Evolutionary conservation across 2,329 filamentous ascomycete genomes (phyloP).

Genomic region (Cytospora chrysosperma): DNA sequence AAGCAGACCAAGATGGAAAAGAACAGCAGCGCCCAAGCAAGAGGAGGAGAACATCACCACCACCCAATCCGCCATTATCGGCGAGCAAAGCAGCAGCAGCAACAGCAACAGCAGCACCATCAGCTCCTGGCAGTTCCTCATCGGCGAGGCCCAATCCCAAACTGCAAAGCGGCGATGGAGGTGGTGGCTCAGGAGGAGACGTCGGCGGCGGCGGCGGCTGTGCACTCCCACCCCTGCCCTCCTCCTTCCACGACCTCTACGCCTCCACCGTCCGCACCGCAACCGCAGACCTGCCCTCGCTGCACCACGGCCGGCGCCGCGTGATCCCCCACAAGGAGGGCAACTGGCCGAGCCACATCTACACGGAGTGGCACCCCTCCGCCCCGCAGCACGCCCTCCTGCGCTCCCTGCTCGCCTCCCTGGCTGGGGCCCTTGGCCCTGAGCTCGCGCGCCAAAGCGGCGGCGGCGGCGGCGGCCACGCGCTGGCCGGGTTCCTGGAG

Average conservation of each 20-base stretch:
- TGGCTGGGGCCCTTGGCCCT: slow-evolving; percentile 35
- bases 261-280: slow-evolving; percentile 76
- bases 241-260: slow-evolving; percentile 85
- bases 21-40: slow-evolving; percentile 27
- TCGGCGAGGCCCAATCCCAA: neutral
- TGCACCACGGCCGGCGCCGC: slow-evolving; percentile 84
- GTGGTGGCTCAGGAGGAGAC: no score
- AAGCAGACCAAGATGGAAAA: neutral
- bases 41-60: slow-evolving; percentile 18
- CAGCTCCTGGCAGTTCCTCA: neutral
- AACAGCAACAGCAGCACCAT: no score
- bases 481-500: slow-evolving; percentile 55
- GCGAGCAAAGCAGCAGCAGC: neutral
- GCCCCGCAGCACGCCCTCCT: slow-evolving; percentile 48
- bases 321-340: slow-evolving; percentile 81
- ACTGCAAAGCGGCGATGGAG: no score
- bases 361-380: slow-evolving; percentile 76
- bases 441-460: slow-evolving; percentile 7
- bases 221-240: slow-evolving; percentile 59
- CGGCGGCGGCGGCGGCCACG: neutral
- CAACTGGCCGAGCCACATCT: slow-evolving; percentile 91
- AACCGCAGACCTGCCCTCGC: slow-evolving; percentile 74
- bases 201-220: no score
- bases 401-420: slow-evolving; percentile 39
- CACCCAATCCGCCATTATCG: slow-evolving; percentile 1